Percentiles rank a stretch among this genome's conserved stretches.
phyloP scores from a whole-genome alignment of 208 protist species.

The Crithidia fasciculata region DNA sequence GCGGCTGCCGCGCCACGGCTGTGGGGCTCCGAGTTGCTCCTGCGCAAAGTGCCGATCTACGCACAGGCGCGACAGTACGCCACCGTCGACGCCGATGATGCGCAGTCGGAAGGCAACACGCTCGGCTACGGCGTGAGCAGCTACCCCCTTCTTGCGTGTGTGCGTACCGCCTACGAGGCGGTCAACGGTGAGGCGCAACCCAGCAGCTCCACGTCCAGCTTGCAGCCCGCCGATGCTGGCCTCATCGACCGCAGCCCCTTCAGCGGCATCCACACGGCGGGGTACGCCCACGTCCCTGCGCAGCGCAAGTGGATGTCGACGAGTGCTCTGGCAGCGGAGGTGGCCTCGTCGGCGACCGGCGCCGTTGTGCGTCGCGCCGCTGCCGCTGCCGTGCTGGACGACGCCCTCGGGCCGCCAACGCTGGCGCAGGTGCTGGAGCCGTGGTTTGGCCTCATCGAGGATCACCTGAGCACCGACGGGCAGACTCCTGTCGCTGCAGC shows the following conservation, averaged over 20 bases:
- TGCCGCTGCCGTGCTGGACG: slow-evolving; percentile 18
- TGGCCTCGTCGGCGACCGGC: background rate
- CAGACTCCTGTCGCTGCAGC: background rate
- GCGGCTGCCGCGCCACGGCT: slow-evolving; percentile 3
- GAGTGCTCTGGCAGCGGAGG: background rate
- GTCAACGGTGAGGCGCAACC: slow-evolving; percentile 1
- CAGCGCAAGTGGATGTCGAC: slow-evolving; percentile 28
- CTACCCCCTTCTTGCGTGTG: slow-evolving; percentile 53
- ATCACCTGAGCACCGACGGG: slow-evolving; percentile 6
- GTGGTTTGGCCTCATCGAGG: slow-evolving; percentile 33
- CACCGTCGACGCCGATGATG: slow-evolving; percentile 34
- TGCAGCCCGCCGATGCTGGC: background rate
- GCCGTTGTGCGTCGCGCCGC: slow-evolving; percentile 22
- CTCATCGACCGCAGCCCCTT: slow-evolving; percentile 28
- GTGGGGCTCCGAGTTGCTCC: slow-evolving; percentile 54
- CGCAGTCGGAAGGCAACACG: slow-evolving; percentile 57
- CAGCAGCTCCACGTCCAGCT: background rate
- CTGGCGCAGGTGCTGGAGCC: slow-evolving; percentile 29
- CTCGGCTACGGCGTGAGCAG: slow-evolving; percentile 55
- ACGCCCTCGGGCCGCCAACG: slow-evolving; percentile 24
- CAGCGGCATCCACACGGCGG: slow-evolving; percentile 26
- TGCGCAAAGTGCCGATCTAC: slow-evolving; percentile 66
- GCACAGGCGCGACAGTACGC: slow-evolving; percentile 44
- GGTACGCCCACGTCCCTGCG: slow-evolving; percentile 22
- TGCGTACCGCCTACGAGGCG: slow-evolving; percentile 22